Evolutionary conservation across 306 rosid genomes (phyloP).

Genomic region (Lathyrus tuberosus): DNA sequence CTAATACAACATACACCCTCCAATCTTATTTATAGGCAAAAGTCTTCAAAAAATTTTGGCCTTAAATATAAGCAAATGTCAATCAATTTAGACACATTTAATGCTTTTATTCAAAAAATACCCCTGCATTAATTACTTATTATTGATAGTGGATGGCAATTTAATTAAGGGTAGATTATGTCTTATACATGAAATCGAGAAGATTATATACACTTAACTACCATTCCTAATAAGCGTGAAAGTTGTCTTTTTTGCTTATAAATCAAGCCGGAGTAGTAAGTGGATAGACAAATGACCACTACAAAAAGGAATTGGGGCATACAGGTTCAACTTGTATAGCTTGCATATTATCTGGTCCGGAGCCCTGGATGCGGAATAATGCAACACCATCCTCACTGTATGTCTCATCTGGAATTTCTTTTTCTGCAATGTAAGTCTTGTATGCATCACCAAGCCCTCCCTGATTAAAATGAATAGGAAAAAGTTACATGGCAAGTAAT

Average conservation of each 20-base stretch:
- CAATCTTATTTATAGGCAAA: too few species aligned
- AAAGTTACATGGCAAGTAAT: slow-evolving; percentile 36
- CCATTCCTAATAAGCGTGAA: too few species aligned
- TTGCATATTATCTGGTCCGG: slow-evolving; percentile 98
- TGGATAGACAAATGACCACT: slow-evolving; percentile 15
- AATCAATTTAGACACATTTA: too few species aligned
- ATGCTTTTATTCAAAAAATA: too few species aligned
- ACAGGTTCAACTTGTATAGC: slow-evolving; percentile 95
- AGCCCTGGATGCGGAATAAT: slow-evolving; percentile 90
- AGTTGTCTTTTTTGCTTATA: too few species aligned
- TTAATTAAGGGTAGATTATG: too few species aligned
- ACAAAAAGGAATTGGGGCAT: slow-evolving; percentile 39
- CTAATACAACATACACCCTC: not conserved
- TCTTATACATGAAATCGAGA: too few species aligned
- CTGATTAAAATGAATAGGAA: slow-evolving; percentile 47
- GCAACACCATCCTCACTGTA: slow-evolving; percentile 81
- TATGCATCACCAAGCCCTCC: slow-evolving; percentile 94
- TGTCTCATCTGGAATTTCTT: slow-evolving; percentile 78
- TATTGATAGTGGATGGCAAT: too few species aligned
- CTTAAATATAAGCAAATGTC: too few species aligned
- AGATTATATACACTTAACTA: too few species aligned
- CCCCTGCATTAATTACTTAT: too few species aligned
- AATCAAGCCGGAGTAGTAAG: not conserved
- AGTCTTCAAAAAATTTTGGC: too few species aligned
- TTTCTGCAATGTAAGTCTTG: slow-evolving; percentile 67